phyloP scores from a whole-genome alignment of 495 filamentous ascomycete species.

The Aspergillus heteromorphus region DNA sequence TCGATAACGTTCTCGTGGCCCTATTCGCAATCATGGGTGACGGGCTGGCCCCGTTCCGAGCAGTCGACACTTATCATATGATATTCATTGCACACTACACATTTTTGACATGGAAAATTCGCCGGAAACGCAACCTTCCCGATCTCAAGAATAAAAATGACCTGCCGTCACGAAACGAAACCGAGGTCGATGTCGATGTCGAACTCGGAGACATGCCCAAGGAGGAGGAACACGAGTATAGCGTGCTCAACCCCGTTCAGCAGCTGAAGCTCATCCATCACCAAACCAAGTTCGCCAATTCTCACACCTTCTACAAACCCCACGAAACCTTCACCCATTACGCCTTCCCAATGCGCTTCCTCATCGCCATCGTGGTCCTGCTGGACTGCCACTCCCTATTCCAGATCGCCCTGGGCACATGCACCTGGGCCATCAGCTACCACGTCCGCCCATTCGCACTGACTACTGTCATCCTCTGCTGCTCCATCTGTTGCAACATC shows the following conservation, averaged over 20 bases:
- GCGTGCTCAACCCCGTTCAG: constrained; percentile 57
- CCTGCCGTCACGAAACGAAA: constrained; percentile 48
- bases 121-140: constrained; percentile 56
- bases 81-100: constrained; percentile 63
- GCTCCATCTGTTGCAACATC: constrained; percentile 67
- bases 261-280: constrained; percentile 63
- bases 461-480: constrained; percentile 74
- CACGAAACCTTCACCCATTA: constrained; percentile 76
- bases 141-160: constrained; percentile 67
- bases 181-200: constrained; percentile 41
- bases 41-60: constrained; percentile 69
- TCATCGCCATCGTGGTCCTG: constrained; percentile 67
- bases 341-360: constrained; percentile 66
- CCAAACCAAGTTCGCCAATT: constrained; percentile 66
- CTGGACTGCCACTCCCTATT: constrained; percentile 69
- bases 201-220: constrained; percentile 36
- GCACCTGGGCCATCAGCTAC: constrained; percentile 68
- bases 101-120: constrained; percentile 65
- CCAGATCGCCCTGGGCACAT: constrained; percentile 69
- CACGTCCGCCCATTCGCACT: constrained; percentile 58
- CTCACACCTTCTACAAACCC: constrained; percentile 80
- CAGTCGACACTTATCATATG: constrained; percentile 80
- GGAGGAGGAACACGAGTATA: constrained; percentile 44
- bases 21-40: constrained; percentile 75
- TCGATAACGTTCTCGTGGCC: constrained; percentile 71